These are phyloP conservation scores for Boletus sensibilis DNA, from an alignment of 768 basidiomycete genomes.

Conservation along the genomic window DNA sequence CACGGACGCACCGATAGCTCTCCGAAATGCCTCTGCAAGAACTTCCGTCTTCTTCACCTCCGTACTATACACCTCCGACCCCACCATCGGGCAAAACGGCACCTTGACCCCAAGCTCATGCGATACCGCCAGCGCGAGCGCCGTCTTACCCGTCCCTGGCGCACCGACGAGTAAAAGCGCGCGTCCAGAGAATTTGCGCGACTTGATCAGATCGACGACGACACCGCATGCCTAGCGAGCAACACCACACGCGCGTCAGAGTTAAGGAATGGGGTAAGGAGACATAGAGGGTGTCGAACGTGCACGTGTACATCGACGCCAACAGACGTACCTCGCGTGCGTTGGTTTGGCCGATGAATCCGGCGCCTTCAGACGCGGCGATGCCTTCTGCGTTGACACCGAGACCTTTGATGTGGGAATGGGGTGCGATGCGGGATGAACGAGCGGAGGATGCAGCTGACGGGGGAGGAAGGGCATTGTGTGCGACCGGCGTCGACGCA, in stretches of 20 bases:
- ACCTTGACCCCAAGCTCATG: slow-evolving; percentile 94
- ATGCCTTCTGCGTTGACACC: slow-evolving; percentile 84
- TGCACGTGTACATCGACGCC: neutral
- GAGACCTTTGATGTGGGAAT: slow-evolving; percentile 96
- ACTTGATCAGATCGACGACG: slow-evolving; percentile 85
- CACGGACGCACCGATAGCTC: slow-evolving; percentile 82
- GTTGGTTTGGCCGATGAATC: slow-evolving; percentile 87
- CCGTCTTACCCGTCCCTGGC: slow-evolving; percentile 98
- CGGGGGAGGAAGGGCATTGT: slow-evolving; percentile 73
- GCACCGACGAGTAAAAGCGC: slow-evolving; percentile 91
- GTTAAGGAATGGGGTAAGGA: neutral
- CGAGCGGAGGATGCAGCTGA: slow-evolving; percentile 58
- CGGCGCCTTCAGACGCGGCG: slow-evolving; percentile 69
- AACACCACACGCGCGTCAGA: neutral
- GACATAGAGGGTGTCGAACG: neutral
- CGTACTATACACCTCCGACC: slow-evolving; percentile 92
- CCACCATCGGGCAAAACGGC: slow-evolving; percentile 99
- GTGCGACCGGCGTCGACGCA: slow-evolving; percentile 56
- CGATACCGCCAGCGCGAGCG: slow-evolving; percentile 90
- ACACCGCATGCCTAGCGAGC: slow-evolving; percentile 79
- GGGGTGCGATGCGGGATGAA: slow-evolving; percentile 81
- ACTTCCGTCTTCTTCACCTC: slow-evolving; percentile 99
- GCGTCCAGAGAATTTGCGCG: slow-evolving; percentile 90
- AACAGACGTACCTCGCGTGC: slow-evolving; percentile 75
- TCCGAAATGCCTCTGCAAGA: slow-evolving; percentile 87